These are phyloP conservation scores for Pleurotus platypus DNA, from an alignment of 768 basidiomycete species.

Conservation along the genomic window DNA sequence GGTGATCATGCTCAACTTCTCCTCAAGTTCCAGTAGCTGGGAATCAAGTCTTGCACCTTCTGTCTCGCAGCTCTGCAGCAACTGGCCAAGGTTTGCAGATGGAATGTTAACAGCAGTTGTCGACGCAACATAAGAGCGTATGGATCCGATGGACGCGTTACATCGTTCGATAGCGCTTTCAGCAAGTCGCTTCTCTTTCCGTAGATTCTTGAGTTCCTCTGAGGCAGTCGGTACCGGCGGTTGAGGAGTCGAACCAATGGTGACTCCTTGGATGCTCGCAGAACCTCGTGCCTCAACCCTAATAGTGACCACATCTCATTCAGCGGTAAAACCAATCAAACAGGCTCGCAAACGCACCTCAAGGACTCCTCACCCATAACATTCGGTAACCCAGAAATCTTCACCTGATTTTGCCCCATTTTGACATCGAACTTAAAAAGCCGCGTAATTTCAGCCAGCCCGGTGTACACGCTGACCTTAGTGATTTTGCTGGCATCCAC, in stretches of 20 bases:
- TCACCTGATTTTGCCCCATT: slow-evolving; percentile 10
- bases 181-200: background rate
- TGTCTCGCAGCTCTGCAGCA: slow-evolving; percentile 14
- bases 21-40: slow-evolving; percentile 11
- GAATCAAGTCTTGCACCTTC: slow-evolving; percentile 13
- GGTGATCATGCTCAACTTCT: slow-evolving; percentile 13
- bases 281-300: slow-evolving; percentile 19
- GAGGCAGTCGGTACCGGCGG: slow-evolving; percentile 7
- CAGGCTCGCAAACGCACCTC: background rate
- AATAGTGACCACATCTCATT: background rate
- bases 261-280: slow-evolving; percentile 19
- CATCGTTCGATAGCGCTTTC: slow-evolving; percentile 15
- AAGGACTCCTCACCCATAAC: slow-evolving; percentile 7
- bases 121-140: slow-evolving; percentile 14
- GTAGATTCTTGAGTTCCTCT: background rate
- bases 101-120: slow-evolving; percentile 14
- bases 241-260: slow-evolving; percentile 10
- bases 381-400: slow-evolving; percentile 8
- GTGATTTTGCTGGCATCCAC: slow-evolving; percentile 26
- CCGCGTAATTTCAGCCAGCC: slow-evolving; percentile 34
- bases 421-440: slow-evolving; percentile 23
- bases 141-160: slow-evolving; percentile 12
- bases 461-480: slow-evolving; percentile 30
- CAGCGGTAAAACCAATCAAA: no score
- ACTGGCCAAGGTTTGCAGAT: slow-evolving; percentile 11